These are phyloP conservation scores for Botrytis sinoallii DNA, from an alignment of 2,329 filamentous ascomycete genomes.

Conservation along the genomic window DNA sequence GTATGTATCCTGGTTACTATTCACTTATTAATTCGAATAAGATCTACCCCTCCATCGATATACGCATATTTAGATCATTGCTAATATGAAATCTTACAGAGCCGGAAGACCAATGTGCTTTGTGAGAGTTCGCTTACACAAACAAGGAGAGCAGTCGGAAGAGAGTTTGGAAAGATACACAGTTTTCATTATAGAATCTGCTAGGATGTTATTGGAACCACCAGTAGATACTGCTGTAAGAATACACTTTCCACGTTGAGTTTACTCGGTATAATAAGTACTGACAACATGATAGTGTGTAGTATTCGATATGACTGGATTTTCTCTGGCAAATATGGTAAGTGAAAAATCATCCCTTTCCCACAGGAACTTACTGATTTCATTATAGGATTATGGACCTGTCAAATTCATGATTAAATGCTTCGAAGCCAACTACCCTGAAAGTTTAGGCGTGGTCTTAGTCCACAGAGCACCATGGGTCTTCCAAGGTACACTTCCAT, in stretches of 20 bases:
- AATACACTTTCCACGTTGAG: conserved; percentile 27
- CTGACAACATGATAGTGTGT: conserved; percentile 59
- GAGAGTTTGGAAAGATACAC: conserved; percentile 84
- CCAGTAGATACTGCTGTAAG: conserved; percentile 90
- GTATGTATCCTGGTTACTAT: conserved; percentile 18
- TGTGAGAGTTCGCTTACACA: conserved; percentile 79
- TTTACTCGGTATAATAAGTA: background rate
- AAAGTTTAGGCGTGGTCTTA: conserved; percentile 82
- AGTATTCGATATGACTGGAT: conserved; percentile 93
- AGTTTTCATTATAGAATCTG: conserved; percentile 90
- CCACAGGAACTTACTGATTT: conserved; percentile 25
- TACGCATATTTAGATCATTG: background rate
- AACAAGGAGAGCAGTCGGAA: conserved; percentile 76
- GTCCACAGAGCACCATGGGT: conserved; percentile 97
- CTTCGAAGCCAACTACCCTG: conserved; percentile 98
- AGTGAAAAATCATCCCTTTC: conserved; percentile 27
- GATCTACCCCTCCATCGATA: too few relatives aligned
- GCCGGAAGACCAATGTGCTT: conserved; percentile 81
- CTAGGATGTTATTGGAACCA: conserved; percentile 73
- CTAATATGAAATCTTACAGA: conserved; percentile 5
- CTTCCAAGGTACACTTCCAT: conserved; percentile 67
- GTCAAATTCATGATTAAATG: conserved; percentile 99
- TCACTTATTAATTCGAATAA: background rate
- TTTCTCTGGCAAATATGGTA: conserved; percentile 92
- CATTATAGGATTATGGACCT: conserved; percentile 74